Evolutionary conservation across 1,284 basidiomycete genomes (phyloP), one percentile per base, ranked within the genome.

Genomic region (Ceratorhiza oryzae-sativae): DNA sequence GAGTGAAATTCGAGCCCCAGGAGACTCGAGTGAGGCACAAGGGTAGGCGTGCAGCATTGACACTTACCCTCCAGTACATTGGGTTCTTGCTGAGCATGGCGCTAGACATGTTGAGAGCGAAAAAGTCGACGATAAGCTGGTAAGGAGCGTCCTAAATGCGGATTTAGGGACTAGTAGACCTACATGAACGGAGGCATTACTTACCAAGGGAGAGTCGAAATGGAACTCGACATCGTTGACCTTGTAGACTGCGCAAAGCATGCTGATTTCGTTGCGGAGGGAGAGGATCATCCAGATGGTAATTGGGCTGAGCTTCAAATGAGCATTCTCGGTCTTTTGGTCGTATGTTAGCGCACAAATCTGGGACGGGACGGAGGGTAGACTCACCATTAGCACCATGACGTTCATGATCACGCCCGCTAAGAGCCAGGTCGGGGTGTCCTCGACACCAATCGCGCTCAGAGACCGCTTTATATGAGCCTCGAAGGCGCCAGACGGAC

Each of bases 191-290:
- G 20, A 12, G 20, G 32, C 27, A 41, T 36, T 5, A 67, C 62
- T 15, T 32, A 55, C 62, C 48, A 39, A 23, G 34, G 49, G 15
- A 3, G 48, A 53, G 48, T 67, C 62, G 18, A 67, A 67, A 9
- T 53, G 62, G 34, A 67, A 55, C 6, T n/a, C 23, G 15, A 55
- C 49, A 9, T 51, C 49, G 12, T 51, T n/a, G 48, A 67, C 34
- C 6, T 55, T 39, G n/a, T 67, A 67, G 32, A 53, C 15, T 1
- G 49, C 34, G 27, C 48, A 67, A 0, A 67, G 49, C 4, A 41
- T 13, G 3, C 9, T 13, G 13, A 53, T 67, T 36, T 67, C 62
- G 8, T 39, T 15, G 20, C 49, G 20, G 32, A 67, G 62, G 9
- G 62, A 34, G 34, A 67, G 25, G 48, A 67, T 42, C 20, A 49